Conservation (phyloP, 2,329 filamentous ascomycete species). For the Incumbomyces lentus region DNA sequence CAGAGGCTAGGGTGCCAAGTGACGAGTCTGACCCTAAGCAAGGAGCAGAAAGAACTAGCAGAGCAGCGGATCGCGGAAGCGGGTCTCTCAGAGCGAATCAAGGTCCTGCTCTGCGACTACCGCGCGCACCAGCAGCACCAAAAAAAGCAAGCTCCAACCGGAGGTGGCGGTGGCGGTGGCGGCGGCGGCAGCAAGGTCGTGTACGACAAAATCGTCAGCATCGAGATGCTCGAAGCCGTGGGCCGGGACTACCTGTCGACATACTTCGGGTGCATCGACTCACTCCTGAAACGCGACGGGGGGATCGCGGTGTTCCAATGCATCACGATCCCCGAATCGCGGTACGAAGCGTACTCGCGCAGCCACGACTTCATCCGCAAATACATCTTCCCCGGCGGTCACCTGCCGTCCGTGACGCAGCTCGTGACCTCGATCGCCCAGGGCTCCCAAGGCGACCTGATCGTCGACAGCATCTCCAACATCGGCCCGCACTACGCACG, state of each 20-base stretch:
- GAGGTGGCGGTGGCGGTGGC: too few relatives aligned
- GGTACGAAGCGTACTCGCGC: constrained; percentile 56
- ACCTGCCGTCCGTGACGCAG: constrained; percentile 51
- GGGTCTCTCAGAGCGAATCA: constrained; percentile 50
- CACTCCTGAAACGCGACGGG: constrained; percentile 45
- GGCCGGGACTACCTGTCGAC: constrained; percentile 56
- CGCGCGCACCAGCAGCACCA: constrained; percentile 46
- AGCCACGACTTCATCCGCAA: constrained; percentile 64
- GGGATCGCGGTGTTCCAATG: constrained; percentile 56
- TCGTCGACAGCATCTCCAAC: constrained; percentile 59
- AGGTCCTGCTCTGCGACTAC: constrained; percentile 60
- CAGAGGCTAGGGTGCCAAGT: constrained; percentile 56
- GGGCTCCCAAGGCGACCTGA: constrained; percentile 50
- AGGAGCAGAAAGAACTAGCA: constrained; percentile 58
- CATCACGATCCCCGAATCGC: constrained; percentile 63
- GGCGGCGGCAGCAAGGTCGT: constrained; percentile 25
- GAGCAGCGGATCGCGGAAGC: constrained; percentile 54
- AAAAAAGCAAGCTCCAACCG: too few relatives aligned
- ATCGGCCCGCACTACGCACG: constrained; percentile 66
- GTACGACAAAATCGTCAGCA: constrained; percentile 63
- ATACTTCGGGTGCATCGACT: constrained; percentile 57
- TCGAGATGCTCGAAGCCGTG: constrained; percentile 70
- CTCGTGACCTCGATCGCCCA: constrained; percentile 48
- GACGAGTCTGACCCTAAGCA: constrained; percentile 57
- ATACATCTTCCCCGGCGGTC: constrained; percentile 71